A percentile compares a stretch with the other conserved stretches of the same genome.
Conservation (phyloP, 2,329 filamentous ascomycete genomes). For the Escovopsis weberi region DNA sequence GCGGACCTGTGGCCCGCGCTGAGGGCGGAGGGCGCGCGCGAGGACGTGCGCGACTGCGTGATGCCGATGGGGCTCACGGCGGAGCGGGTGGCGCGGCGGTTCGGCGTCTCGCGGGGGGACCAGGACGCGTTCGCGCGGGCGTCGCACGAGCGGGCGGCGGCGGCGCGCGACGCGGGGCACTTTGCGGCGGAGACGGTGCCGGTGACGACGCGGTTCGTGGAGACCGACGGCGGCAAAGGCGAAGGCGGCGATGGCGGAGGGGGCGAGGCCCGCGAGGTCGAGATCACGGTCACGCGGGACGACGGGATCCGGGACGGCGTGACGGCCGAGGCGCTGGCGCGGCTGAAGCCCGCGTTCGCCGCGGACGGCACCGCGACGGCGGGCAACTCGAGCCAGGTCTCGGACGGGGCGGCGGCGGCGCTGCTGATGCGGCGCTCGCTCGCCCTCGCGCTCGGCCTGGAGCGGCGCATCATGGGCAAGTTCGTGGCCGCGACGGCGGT, state of each 20-base stretch:
- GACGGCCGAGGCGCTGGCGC: constrained; percentile 54
- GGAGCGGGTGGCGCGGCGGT: constrained; percentile 74
- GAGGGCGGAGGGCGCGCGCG: constrained; percentile 43
- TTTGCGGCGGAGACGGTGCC: constrained; percentile 73
- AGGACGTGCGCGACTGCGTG: constrained; percentile 73
- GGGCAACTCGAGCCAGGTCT: constrained; percentile 75
- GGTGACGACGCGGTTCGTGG: constrained; percentile 55
- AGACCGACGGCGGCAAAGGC: constrained; percentile 45
- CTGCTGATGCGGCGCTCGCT: constrained; percentile 76
- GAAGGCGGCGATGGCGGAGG: constrained; percentile 39
- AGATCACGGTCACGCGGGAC: constrained; percentile 57
- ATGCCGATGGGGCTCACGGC: constrained; percentile 89
- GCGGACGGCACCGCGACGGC: constrained; percentile 64
- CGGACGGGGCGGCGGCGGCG: constrained; percentile 72
- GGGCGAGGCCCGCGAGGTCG: too few relatives aligned
- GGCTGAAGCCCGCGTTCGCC: constrained; percentile 77
- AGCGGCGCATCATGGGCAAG: constrained; percentile 58
- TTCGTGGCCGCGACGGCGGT: constrained; percentile 65
- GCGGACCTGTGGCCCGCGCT: constrained; percentile 65
- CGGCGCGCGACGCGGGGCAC: constrained; percentile 51
- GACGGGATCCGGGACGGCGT: constrained; percentile 66
- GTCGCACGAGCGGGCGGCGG: constrained; percentile 58
- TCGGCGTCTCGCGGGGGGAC: constrained; percentile 56
- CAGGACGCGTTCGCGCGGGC: constrained; percentile 72
- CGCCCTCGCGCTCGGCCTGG: constrained; percentile 57